These are phyloP conservation scores for Paratinospora sagittata DNA, from an alignment of 164 flowering plant species.

Conservation along the genomic window DNA sequence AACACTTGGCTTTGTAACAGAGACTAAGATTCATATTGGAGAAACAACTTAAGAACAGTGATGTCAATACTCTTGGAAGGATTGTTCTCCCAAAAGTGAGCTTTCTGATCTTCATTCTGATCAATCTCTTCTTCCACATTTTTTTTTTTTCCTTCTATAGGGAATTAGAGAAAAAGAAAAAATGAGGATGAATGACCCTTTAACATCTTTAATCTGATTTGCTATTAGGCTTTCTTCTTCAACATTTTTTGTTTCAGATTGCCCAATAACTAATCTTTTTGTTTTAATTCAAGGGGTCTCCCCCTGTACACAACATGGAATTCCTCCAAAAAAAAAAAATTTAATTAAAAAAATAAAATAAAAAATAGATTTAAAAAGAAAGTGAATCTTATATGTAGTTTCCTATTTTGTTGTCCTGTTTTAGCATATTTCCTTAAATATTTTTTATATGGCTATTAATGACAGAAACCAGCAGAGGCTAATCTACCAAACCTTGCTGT, in stretches of 20 bases:
- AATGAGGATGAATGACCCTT: not conserved
- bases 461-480: conserved; percentile 19
- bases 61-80: conserved; percentile 16
- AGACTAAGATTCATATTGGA: conserved; percentile 11
- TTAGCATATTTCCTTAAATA: not conserved
- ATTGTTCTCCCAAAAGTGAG: conserved; percentile 20
- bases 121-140: not conserved
- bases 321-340: not conserved
- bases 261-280: conserved; percentile 1
- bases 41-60: conserved; percentile 18
- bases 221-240: not conserved
- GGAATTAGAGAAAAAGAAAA: not conserved
- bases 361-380: not conserved
- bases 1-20: conserved; percentile 8
- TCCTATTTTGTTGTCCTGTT: too few species aligned
- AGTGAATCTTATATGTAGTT: not conserved
- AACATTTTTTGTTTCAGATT: not conserved
- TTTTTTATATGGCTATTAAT: not conserved
- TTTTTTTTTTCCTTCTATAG: not conserved
- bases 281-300: not conserved
- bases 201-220: not conserved
- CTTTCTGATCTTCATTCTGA: not conserved
- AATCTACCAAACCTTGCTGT: conserved; percentile 13
- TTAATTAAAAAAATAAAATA: too few species aligned
- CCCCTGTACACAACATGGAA: not conserved